Conservation (phyloP, 2,329 filamentous ascomycete genomes). For the Sordariomycetes sp. region DNA sequence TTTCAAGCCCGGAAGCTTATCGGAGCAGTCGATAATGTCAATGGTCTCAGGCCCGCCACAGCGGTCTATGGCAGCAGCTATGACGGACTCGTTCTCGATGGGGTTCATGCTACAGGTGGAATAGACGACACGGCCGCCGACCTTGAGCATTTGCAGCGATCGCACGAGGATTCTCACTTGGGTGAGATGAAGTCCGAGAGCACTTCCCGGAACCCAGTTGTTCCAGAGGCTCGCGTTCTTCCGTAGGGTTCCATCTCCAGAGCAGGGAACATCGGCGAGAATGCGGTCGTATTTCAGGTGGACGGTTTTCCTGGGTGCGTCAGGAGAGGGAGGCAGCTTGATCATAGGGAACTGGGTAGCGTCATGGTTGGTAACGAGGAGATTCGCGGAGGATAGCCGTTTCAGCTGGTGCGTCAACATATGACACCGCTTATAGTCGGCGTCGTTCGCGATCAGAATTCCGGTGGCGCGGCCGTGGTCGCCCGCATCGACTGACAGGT, state of each 20-base stretch:
- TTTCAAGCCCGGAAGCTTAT: slow-evolving; percentile 66
- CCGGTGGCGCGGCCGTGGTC: slow-evolving; percentile 87
- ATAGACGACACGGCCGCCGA: slow-evolving; percentile 89
- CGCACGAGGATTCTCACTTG: slow-evolving; percentile 86
- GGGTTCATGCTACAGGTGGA: slow-evolving; percentile 99
- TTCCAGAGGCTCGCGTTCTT: slow-evolving; percentile 95
- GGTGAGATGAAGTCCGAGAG: slow-evolving; percentile 74
- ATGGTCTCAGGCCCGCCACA: slow-evolving; percentile 79
- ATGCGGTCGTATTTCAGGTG: slow-evolving; percentile 98
- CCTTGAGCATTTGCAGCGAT: slow-evolving; percentile 90
- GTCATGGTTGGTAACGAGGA: slow-evolving; percentile 96
- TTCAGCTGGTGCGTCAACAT: slow-evolving; percentile 98
- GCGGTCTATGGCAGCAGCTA: slow-evolving; percentile 77
- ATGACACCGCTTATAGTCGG: slow-evolving; percentile 92
- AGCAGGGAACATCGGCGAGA: slow-evolving; percentile 91
- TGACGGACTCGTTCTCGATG: slow-evolving; percentile 89
- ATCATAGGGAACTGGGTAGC: slow-evolving; percentile 92
- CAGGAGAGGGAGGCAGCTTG: slow-evolving; percentile 54
- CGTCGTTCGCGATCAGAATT: slow-evolving; percentile 87
- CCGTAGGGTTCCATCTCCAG: slow-evolving; percentile 83
- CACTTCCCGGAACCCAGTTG: slow-evolving; percentile 84
- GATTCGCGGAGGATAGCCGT: slow-evolving; percentile 87
- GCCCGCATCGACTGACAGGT: slow-evolving; percentile 47
- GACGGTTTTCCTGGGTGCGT: slow-evolving; percentile 43
- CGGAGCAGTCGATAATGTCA: slow-evolving; percentile 72